Conservation (phyloP, 139 green algal genomes). For the Spirogloea muscicola region DNA sequence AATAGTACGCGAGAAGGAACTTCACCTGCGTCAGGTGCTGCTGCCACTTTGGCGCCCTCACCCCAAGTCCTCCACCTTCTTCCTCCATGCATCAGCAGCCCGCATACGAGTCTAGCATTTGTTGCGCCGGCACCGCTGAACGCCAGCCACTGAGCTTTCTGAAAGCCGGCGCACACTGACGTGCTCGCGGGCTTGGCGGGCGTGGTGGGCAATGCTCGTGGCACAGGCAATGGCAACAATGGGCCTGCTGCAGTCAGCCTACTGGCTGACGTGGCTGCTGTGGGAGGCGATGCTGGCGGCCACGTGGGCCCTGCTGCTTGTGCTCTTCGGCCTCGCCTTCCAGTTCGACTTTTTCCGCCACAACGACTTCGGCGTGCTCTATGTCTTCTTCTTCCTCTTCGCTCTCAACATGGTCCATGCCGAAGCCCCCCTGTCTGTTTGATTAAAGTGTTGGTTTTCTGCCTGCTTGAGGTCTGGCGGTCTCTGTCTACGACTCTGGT, state of each 20-base stretch:
- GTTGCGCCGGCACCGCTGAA: too few species aligned
- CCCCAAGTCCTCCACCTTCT: too few species aligned
- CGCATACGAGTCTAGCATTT: too few species aligned
- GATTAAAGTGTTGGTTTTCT: background rate
- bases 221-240: slow-evolving; percentile 72
- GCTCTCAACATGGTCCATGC: slow-evolving; percentile 49
- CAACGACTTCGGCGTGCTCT: slow-evolving; percentile 80
- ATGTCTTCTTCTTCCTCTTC: slow-evolving; percentile 91
- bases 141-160: too few species aligned
- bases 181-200: too few species aligned
- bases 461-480: background rate
- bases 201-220: too few species aligned
- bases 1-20: slow-evolving; percentile 70
- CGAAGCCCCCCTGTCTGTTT: too few species aligned
- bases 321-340: slow-evolving; percentile 76
- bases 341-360: slow-evolving; percentile 84
- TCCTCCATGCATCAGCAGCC: too few species aligned
- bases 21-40: slow-evolving; percentile 65
- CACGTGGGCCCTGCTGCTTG: slow-evolving; percentile 61
- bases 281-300: slow-evolving; percentile 46
- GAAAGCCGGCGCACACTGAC: too few species aligned
- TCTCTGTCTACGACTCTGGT: background rate
- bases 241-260: slow-evolving; percentile 80
- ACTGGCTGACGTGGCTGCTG: slow-evolving; percentile 80
- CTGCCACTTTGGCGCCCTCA: too few species aligned